A percentile compares a stretch with the other conserved stretches of the same genome.
These are phyloP conservation scores for Aureobasidium melanogenum DNA, from an alignment of 2,329 filamentous ascomycete species.

Conservation along the genomic window DNA sequence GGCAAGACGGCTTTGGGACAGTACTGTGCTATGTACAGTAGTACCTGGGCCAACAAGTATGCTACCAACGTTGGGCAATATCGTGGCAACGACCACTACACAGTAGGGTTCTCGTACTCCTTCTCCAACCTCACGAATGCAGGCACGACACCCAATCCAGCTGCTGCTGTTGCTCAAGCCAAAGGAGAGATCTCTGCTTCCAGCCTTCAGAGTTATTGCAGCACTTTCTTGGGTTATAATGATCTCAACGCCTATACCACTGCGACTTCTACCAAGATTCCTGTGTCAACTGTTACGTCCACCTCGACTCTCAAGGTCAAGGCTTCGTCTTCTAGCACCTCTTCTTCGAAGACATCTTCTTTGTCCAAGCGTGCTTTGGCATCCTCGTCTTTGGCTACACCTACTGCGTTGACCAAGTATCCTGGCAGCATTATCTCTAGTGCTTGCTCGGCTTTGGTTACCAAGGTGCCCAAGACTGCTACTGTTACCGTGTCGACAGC, in stretches of 20 bases:
- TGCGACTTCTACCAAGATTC: neutral
- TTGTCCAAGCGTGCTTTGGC: neutral
- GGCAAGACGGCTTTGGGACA: slow-evolving; percentile 3
- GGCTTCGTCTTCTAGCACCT: neutral
- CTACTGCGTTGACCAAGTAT: slow-evolving; percentile 14
- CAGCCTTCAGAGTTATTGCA: neutral
- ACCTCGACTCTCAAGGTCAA: neutral
- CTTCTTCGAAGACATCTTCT: neutral
- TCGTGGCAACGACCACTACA: slow-evolving; percentile 12
- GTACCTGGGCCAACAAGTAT: slow-evolving; percentile 11
- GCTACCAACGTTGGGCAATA: slow-evolving; percentile 16
- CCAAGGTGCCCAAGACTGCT: neutral
- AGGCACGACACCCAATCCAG: neutral
- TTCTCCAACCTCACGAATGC: slow-evolving; percentile 6
- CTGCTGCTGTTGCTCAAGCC: slow-evolving; percentile 15
- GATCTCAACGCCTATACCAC: neutral
- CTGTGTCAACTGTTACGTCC: neutral
- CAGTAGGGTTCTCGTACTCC: slow-evolving; percentile 10
- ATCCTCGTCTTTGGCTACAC: neutral
- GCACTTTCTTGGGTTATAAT: neutral
- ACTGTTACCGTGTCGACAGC: slow-evolving; percentile 1
- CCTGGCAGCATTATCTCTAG: slow-evolving; percentile 12
- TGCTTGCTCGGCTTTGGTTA: slow-evolving; percentile 13
- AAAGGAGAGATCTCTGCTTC: slow-evolving; percentile 7
- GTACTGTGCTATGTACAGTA: slow-evolving; percentile 15